Conservation (phyloP, 805 yeast genomes). For the Barnettozyma californica region DNA sequence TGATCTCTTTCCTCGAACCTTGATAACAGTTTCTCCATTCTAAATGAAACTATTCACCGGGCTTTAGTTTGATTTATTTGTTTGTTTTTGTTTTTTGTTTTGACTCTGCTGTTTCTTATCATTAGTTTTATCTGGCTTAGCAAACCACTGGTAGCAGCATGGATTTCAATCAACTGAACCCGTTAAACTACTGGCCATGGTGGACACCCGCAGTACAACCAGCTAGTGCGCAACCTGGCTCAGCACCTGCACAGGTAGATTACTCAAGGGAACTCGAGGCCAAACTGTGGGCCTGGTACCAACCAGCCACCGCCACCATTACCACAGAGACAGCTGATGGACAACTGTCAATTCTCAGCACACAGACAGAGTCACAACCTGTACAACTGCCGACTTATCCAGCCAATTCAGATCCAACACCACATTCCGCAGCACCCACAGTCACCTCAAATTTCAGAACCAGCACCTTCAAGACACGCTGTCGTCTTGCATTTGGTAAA, state of each 20-base stretch:
- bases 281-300: slow-evolving; percentile 25
- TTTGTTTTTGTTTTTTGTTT: neutral
- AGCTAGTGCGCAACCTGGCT: slow-evolving; percentile 7
- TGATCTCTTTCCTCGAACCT: slow-evolving; percentile 15
- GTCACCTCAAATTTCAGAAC: slow-evolving; percentile 23
- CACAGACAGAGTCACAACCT: slow-evolving; percentile 20
- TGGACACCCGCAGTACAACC: slow-evolving; percentile 13
- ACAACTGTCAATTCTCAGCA: slow-evolving; percentile 19
- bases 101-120: neutral
- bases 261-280: slow-evolving; percentile 16
- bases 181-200: neutral
- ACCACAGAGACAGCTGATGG: slow-evolving; percentile 10
- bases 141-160: neutral
- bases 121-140: neutral
- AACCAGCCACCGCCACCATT: slow-evolving; percentile 3
- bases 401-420: neutral
- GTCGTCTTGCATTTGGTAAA: slow-evolving; percentile 30
- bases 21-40: slow-evolving; percentile 1
- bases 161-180: neutral
- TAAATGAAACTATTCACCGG: neutral
- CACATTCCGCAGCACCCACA: slow-evolving; percentile 14
- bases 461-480: slow-evolving; percentile 29
- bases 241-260: slow-evolving; percentile 9
- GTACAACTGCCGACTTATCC: slow-evolving; percentile 19
- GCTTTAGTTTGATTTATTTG: neutral